phyloP scores from a whole-genome alignment of 192 early-diverging fungal species.

The Thamnidium elegans region DNA sequence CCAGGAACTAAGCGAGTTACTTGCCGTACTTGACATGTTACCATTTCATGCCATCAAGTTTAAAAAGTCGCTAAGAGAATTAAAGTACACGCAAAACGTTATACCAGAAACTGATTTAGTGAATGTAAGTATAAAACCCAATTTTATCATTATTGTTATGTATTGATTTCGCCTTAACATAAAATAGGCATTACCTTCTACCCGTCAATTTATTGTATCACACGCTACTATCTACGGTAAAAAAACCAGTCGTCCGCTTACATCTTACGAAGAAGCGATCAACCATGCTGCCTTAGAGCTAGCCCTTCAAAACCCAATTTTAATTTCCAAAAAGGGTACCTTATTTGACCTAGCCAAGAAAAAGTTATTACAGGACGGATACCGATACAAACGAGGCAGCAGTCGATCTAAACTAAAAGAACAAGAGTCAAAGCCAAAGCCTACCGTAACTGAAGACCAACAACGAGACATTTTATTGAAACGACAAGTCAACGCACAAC shows the following conservation, averaged over 20 bases:
- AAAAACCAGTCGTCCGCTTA: conserved; percentile 44
- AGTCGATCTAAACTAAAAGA: conserved; percentile 52
- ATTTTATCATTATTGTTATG: too few species aligned
- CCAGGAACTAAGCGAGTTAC: conserved; percentile 47
- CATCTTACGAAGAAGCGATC: conserved; percentile 53
- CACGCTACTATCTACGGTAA: conserved; percentile 58
- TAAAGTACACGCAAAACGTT: conserved; percentile 30
- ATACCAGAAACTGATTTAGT: conserved; percentile 25
- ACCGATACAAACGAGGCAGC: conserved; percentile 53
- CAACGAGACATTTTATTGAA: conserved; percentile 22
- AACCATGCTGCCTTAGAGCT: conserved; percentile 47
- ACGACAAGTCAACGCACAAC: conserved; percentile 7
- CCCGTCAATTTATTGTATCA: conserved; percentile 45
- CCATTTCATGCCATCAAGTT: conserved; percentile 55
- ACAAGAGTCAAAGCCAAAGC: neutral
- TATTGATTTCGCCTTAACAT: too few species aligned
- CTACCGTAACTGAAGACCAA: neutral
- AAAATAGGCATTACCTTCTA: conserved; percentile 16
- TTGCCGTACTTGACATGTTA: conserved; percentile 44
- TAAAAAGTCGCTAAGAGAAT: conserved; percentile 45
- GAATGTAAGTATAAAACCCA: neutral
- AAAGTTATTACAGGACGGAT: conserved; percentile 47
- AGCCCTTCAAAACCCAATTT: conserved; percentile 42
- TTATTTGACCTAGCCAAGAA: conserved; percentile 51
- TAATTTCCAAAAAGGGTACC: conserved; percentile 43